Conservation (phyloP, 805 yeast species). For the Pichia nanzhaoensis region DNA sequence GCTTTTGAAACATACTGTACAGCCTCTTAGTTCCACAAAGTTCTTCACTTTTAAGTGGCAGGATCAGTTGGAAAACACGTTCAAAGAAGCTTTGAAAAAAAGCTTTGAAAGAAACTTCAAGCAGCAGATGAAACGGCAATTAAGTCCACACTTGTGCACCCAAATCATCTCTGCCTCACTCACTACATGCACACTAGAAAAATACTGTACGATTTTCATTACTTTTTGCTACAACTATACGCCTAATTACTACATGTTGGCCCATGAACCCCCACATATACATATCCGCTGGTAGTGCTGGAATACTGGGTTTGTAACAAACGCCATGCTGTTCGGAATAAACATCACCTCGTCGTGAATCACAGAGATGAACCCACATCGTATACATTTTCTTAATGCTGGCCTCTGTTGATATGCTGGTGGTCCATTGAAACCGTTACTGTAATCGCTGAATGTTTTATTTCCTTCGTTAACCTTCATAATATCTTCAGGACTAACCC, state of each 20-base stretch:
- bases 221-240: neutral
- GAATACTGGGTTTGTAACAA: conserved; percentile 27
- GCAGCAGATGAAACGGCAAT: too few relatives aligned
- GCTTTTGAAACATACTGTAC: conserved; percentile 1
- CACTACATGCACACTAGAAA: too few relatives aligned
- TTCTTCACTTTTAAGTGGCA: too few relatives aligned
- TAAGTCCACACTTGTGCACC: too few relatives aligned
- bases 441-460: too few relatives aligned
- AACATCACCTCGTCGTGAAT: conserved; percentile 33
- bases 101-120: too few relatives aligned
- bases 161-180: too few relatives aligned
- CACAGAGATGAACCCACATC: conserved; percentile 32
- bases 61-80: too few relatives aligned
- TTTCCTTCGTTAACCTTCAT: neutral
- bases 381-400: conserved; percentile 27
- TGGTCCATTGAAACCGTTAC: too few relatives aligned
- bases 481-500: conserved; percentile 25
- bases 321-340: conserved; percentile 23
- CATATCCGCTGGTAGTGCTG: conserved; percentile 54
- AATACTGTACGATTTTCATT: too few relatives aligned
- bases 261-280: conserved; percentile 77
- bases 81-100: too few relatives aligned
- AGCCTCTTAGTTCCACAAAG: too few relatives aligned
- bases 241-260: conserved; percentile 28
- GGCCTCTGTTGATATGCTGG: conserved; percentile 1